Evolutionary conservation across 1,284 basidiomycete genomes (phyloP).

Genomic region (Papiliotrema nemorosa): DNA sequence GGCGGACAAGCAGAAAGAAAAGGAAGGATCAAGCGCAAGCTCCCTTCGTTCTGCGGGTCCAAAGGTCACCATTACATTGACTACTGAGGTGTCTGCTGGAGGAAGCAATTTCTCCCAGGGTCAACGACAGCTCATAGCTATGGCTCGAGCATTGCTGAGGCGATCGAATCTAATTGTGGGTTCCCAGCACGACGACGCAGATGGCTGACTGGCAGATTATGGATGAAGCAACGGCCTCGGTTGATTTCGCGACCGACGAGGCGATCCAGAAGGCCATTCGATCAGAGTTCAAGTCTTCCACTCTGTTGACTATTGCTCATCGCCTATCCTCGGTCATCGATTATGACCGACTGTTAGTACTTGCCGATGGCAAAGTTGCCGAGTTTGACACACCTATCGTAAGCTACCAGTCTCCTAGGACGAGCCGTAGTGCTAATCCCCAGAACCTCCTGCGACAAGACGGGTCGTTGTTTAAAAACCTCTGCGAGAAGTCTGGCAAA

Average conservation of each 20-base stretch:
- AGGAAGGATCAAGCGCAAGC: slow-evolving; percentile 1
- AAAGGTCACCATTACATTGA: slow-evolving; percentile 61
- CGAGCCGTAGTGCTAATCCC: neutral
- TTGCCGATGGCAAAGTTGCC: slow-evolving; percentile 70
- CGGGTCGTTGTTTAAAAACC: slow-evolving; percentile 67
- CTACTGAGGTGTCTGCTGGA: slow-evolving; percentile 70
- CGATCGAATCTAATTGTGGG: slow-evolving; percentile 64
- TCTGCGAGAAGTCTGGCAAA: slow-evolving; percentile 78
- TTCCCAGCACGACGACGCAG: neutral
- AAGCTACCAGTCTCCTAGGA: slow-evolving; percentile 9
- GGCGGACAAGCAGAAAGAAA: slow-evolving; percentile 11
- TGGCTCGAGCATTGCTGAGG: slow-evolving; percentile 65
- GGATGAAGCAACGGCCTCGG: slow-evolving; percentile 78
- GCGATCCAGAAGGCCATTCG: slow-evolving; percentile 76
- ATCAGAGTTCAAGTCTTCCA: slow-evolving; percentile 68
- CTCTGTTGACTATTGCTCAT: slow-evolving; percentile 82
- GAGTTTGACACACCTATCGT: slow-evolving; percentile 77
- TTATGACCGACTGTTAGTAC: slow-evolving; percentile 75
- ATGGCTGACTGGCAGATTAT: slow-evolving; percentile 52
- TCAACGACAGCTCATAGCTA: slow-evolving; percentile 74
- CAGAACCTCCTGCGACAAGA: slow-evolving; percentile 66
- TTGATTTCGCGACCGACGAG: slow-evolving; percentile 65
- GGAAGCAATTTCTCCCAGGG: slow-evolving; percentile 82
- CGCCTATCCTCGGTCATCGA: slow-evolving; percentile 64
- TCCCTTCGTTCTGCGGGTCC: slow-evolving; percentile 39